Conservation (phyloP, 495 filamentous ascomycete genomes). For the Coniosporium apollinis region DNA sequence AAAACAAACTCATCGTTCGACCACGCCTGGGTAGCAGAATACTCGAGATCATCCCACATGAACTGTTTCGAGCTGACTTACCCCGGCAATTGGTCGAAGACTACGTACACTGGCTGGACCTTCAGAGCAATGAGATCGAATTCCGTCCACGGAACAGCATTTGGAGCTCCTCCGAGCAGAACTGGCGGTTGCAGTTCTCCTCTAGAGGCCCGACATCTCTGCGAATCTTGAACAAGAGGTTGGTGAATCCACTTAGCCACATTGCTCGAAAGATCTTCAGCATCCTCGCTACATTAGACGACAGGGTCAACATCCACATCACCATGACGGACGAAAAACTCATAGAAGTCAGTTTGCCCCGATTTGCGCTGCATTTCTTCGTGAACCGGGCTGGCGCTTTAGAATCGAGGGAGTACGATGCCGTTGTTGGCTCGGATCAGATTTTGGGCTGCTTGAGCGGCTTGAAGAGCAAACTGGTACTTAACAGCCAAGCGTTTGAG, state of each 20-base stretch:
- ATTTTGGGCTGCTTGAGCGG: constrained; percentile 34
- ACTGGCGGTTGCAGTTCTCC: constrained; percentile 18
- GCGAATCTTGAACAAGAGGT: neutral
- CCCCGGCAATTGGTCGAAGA: constrained; percentile 29
- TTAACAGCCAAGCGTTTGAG: constrained; percentile 16
- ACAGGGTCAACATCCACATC: constrained; percentile 23
- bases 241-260: constrained; percentile 23
- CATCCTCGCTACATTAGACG: constrained; percentile 23
- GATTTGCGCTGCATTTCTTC: constrained; percentile 32
- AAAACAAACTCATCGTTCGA: constrained; percentile 15
- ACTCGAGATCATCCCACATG: constrained; percentile 31
- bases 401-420: constrained; percentile 35
- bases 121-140: constrained; percentile 28
- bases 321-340: constrained; percentile 8
- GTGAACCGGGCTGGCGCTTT: constrained; percentile 21
- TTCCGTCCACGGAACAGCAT: constrained; percentile 28
- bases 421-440: constrained; percentile 38
- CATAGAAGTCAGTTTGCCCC: constrained; percentile 30
- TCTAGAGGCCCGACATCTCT: constrained; percentile 13
- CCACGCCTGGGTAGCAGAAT: constrained; percentile 3
- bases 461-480: constrained; percentile 35
- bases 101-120: constrained; percentile 42
- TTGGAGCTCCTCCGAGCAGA: constrained; percentile 23
- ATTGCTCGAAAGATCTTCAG: constrained; percentile 18
- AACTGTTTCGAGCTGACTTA: constrained; percentile 27